Conservation (phyloP, 2,329 filamentous ascomycete species). For the Phaeosphaeria sp. region DNA sequence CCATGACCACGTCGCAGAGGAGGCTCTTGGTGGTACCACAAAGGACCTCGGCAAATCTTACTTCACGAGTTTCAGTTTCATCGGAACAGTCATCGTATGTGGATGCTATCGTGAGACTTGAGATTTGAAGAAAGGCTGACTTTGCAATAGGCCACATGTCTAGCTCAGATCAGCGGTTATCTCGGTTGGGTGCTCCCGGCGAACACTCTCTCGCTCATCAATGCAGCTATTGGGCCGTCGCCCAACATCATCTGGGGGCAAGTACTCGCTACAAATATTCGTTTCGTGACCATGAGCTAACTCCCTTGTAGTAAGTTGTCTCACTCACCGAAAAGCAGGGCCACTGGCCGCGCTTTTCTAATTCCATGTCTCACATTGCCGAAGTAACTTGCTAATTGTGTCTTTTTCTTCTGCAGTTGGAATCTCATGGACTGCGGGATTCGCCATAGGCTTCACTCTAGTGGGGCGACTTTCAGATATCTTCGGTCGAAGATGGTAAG, state of each 20-base stretch:
- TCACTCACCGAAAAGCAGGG: no score
- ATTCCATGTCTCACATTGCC: no score
- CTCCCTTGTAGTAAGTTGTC: no score
- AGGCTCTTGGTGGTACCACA: constrained; percentile 36
- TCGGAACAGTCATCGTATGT: constrained; percentile 40
- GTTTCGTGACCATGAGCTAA: no score
- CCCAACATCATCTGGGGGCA: constrained; percentile 50
- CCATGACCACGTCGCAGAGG: constrained; percentile 37
- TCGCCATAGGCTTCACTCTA: constrained; percentile 47
- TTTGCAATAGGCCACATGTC: constrained; percentile 32
- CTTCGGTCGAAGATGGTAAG: constrained; percentile 42
- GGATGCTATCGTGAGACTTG: neutral
- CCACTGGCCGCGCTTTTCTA: no score
- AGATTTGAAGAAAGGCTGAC: neutral
- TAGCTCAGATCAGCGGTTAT: constrained; percentile 41
- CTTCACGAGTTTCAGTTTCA: constrained; percentile 32
- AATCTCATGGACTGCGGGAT: constrained; percentile 43
- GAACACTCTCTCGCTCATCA: constrained; percentile 43
- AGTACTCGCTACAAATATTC: no score
- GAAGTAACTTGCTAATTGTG: no score
- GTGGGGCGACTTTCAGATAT: constrained; percentile 49
- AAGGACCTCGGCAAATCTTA: constrained; percentile 34
- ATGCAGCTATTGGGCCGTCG: constrained; percentile 47
- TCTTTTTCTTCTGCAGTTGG: no score
- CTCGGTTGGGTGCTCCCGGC: constrained; percentile 40